A percentile compares a stretch with the other conserved stretches of the same genome.
These are phyloP conservation scores for Populus euphratica DNA, from an alignment of 345 rosid species.

Conservation along the genomic window DNA sequence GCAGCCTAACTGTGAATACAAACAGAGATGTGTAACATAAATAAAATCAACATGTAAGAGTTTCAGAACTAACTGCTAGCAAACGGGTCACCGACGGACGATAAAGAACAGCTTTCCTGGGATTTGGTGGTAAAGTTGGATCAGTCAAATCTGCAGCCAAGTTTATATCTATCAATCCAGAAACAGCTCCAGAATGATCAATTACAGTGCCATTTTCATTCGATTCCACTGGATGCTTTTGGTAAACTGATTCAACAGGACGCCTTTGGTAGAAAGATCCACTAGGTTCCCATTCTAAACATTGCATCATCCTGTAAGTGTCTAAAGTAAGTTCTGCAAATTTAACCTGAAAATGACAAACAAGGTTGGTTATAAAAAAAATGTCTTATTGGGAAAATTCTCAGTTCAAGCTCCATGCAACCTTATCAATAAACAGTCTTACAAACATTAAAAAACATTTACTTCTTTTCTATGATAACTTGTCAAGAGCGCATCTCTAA, in stretches of 20 bases:
- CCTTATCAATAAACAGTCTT: conserved; percentile 6
- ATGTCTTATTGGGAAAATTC: neutral
- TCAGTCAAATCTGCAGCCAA: conserved; percentile 72
- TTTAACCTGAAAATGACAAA: conserved; percentile 59
- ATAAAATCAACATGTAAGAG: conserved; percentile 12
- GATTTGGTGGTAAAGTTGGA: conserved; percentile 72
- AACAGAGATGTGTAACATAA: neutral
- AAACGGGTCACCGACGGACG: conserved; percentile 86
- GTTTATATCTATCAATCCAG: conserved; percentile 76
- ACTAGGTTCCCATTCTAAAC: conserved; percentile 94
- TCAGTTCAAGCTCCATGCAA: neutral
- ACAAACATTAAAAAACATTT: neutral
- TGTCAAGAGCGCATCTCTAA: conserved; percentile 74
- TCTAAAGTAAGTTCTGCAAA: conserved; percentile 93
- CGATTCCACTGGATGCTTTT: conserved; percentile 32
- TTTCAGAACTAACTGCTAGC: conserved; percentile 65
- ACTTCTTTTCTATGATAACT: conserved; percentile 92
- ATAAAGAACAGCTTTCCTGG: conserved; percentile 83
- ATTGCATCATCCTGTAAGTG: conserved; percentile 85
- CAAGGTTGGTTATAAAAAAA: conserved; percentile 3
- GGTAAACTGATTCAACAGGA: conserved; percentile 20
- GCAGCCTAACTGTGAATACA: neutral
- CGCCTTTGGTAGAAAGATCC: conserved; percentile 66
- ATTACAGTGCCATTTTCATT: conserved; percentile 67
- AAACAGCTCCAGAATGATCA: conserved; percentile 77